Conservation (phyloP, 2,329 filamentous ascomycete species). For the Fusarium verticillioides region DNA sequence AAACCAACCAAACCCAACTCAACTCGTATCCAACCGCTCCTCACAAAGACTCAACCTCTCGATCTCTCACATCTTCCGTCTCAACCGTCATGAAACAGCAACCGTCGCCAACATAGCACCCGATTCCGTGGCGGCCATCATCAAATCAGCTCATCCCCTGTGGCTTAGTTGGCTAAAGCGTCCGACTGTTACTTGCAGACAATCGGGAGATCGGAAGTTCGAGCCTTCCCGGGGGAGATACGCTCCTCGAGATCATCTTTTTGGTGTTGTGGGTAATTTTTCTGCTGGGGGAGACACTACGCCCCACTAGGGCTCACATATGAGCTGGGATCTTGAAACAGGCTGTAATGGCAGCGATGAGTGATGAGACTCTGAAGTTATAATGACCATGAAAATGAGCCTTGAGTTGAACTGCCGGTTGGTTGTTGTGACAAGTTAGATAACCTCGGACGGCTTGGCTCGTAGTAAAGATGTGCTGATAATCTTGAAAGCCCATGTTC, state of each 20-base stretch:
- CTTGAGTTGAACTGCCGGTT: background rate
- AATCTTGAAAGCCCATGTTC: background rate
- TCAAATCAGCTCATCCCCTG: conserved; percentile 36
- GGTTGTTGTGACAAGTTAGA: too few relatives aligned
- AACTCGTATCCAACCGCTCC: background rate
- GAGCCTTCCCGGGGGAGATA: conserved; percentile 46
- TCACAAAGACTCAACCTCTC: background rate
- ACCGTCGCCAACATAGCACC: background rate
- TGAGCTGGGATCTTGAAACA: conserved; percentile 14
- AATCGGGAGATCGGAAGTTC: conserved; percentile 48
- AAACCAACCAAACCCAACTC: background rate
- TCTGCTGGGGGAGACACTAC: background rate
- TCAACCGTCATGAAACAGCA: background rate
- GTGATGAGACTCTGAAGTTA: background rate
- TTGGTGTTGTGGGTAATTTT: conserved; percentile 29
- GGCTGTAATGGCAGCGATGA: background rate
- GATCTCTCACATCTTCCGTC: background rate
- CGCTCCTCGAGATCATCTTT: conserved; percentile 5
- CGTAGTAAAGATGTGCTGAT: background rate
- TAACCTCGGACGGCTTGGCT: too few relatives aligned
- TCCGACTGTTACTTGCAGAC: conserved; percentile 41
- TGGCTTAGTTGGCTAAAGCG: conserved; percentile 43
- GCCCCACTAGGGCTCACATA: conserved; percentile 24
- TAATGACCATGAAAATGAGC: rapidly evolving
- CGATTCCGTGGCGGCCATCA: background rate